phyloP scores from a whole-genome alignment of 2,329 filamentous ascomycete genomes.

The Colletotrichum karsti region DNA sequence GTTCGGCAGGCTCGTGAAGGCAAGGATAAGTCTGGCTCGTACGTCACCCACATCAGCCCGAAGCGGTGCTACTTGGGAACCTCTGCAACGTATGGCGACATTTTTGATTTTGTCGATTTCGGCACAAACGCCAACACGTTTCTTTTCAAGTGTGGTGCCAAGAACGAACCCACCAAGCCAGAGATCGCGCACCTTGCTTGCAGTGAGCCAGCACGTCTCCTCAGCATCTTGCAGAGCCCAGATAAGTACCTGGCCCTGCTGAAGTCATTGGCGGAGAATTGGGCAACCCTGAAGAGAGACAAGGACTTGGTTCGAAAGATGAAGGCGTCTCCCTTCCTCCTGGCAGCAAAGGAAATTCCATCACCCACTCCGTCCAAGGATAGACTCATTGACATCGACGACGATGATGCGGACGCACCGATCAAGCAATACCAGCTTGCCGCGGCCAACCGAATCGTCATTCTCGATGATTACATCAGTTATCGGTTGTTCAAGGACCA shows the following conservation, averaged over 20 bases:
- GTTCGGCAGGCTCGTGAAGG: slow-evolving; percentile 33
- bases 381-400: slow-evolving; percentile 60
- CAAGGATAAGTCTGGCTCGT: slow-evolving; percentile 30
- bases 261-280: slow-evolving; percentile 80
- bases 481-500: slow-evolving; percentile 88
- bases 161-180: slow-evolving; percentile 85
- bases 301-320: slow-evolving; percentile 81
- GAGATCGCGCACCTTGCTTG: slow-evolving; percentile 89
- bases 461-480: slow-evolving; percentile 88
- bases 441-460: slow-evolving; percentile 74
- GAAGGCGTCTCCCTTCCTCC: slow-evolving; percentile 77
- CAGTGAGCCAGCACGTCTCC: slow-evolving; percentile 81
- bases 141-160: slow-evolving; percentile 87
- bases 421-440: slow-evolving; percentile 84
- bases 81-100: slow-evolving; percentile 77
- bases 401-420: slow-evolving; percentile 68
- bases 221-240: slow-evolving; percentile 79
- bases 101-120: slow-evolving; percentile 98
- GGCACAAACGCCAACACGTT: slow-evolving; percentile 88
- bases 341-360: slow-evolving; percentile 81
- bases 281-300: slow-evolving; percentile 76
- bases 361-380: slow-evolving; percentile 47
- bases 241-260: slow-evolving; percentile 90
- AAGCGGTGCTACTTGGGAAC: slow-evolving; percentile 82
- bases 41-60: slow-evolving; percentile 69